Percentiles rank a stretch among this genome's conserved stretches.
Conservation (phyloP, 192 early-diverging fungal genomes). For the Podochytrium sp. region DNA sequence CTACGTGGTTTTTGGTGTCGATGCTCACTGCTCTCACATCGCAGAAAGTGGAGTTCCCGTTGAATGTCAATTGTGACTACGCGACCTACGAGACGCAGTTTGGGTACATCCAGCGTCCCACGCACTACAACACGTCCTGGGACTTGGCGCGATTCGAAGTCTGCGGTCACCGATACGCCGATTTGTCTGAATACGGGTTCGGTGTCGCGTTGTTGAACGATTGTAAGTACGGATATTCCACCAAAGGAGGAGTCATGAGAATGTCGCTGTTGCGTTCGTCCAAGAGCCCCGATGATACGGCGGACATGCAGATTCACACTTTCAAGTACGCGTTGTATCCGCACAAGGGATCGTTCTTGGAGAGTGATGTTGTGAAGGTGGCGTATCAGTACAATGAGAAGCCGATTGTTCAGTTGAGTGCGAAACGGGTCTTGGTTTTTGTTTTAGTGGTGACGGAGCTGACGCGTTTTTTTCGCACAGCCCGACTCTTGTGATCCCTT, state of each 20-base stretch:
- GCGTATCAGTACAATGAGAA: conserved; percentile 93
- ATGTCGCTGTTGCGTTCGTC: conserved; percentile 88
- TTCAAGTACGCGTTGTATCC: conserved; percentile 93
- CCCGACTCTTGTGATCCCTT: conserved; percentile 39
- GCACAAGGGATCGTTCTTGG: conserved; percentile 80
- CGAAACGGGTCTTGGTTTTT: neutral
- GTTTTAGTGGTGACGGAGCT: conserved; percentile 44
- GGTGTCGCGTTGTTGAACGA: conserved; percentile 95
- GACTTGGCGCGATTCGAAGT: conserved; percentile 94
- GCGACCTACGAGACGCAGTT: conserved; percentile 97
- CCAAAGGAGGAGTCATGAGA: conserved; percentile 77
- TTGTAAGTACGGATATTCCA: conserved; percentile 94
- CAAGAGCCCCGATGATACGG: conserved; percentile 53
- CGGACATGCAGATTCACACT: conserved; percentile 59
- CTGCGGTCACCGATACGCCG: conserved; percentile 95
- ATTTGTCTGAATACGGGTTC: conserved; percentile 94
- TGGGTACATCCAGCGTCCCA: conserved; percentile 88
- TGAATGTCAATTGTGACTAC: conserved; percentile 80
- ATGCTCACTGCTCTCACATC: conserved; percentile 4
- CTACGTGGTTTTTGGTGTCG: neutral
- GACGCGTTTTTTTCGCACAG: neutral
- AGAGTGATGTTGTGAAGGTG: conserved; percentile 83
- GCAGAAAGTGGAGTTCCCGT: conserved; percentile 91
- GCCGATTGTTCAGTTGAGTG: conserved; percentile 52
- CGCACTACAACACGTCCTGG: conserved; percentile 94